These are phyloP conservation scores for Tetracladium setigerum DNA, from an alignment of 495 filamentous ascomycete genomes.

Conservation along the genomic window DNA sequence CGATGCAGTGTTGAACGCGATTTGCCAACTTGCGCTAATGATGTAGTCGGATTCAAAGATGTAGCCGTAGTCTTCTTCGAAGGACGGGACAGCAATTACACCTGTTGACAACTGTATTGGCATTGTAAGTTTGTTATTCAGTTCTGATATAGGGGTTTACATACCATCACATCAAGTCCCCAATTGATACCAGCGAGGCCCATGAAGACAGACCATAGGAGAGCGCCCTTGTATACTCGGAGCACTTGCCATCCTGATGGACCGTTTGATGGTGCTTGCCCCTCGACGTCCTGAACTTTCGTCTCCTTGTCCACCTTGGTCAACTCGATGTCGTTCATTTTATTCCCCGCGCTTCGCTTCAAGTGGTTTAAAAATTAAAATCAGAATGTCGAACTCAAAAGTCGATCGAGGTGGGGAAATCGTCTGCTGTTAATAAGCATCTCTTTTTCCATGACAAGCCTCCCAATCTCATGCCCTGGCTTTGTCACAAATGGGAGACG, in stretches of 20 bases:
- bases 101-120: constrained; percentile 22
- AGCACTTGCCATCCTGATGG: constrained; percentile 22
- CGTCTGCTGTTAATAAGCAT: no score
- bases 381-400: no score
- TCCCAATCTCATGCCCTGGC: no score
- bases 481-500: no score
- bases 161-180: constrained; percentile 14
- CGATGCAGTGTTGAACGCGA: constrained; percentile 10
- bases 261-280: constrained; percentile 4
- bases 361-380: no score
- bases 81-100: constrained; percentile 26
- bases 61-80: constrained; percentile 36
- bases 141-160: constrained; percentile 9
- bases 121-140: no score
- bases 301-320: no score
- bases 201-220: constrained; percentile 16
- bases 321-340: no score
- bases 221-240: constrained; percentile 29
- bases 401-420: no score
- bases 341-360: no score
- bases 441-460: no score
- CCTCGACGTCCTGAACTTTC: no score
- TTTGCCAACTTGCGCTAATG: constrained; percentile 9
- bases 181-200: constrained; percentile 2
- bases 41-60: constrained; percentile 22